Base-by-base conservation (phyloP, 1,139 yeast species). In the Diutina ranongensis region DNA sequence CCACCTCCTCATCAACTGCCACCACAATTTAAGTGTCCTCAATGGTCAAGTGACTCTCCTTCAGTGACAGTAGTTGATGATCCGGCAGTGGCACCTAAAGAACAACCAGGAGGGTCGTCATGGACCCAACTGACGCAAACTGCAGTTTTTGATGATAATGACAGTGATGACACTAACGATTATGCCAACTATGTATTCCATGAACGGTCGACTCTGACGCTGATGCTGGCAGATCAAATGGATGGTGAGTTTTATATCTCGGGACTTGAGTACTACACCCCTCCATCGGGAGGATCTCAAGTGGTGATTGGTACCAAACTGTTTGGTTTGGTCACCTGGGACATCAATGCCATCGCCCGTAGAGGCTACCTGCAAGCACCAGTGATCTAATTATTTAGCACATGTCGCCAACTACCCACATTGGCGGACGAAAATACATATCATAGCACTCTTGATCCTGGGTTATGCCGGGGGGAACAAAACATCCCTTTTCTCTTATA, bases 21-120 rank as follows among this genome's bases (percentile, higher is more conserved):
- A 3, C 63, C 61, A 9, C 54, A 55, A 40, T 56, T 60, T 46
- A 59, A 55, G 46, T 49, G 50, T 32, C 64, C 66, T 1, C 57
- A 54, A 44, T 61, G 66, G 64, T 34, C 41, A 2, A 27, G 9
- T n/a, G 40, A 27, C 7, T 10, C 28, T 10, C 15, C 13, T 12
- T 9, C 15, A 12, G 34, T 5, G 13, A 12, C 34, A 7, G 15
- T 15, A 13, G 32, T 10, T 5, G 42, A 38, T 10, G 42, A 38
- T 16, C 42, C 42, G 3, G 42, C 42, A 12, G 42, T 38, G 4
- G 42, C 42, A 3, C 42, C 42, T n/a, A 25, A 38, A n/a, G 31
- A 25, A 31, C 42, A 25, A 12, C 16, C 13, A n/a, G n/a, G n/a
- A n/a, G n/a, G n/a, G n/a, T 13, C 10, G 21, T 12, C 25, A 20